Conservation (phyloP, 2,329 filamentous ascomycete species). For the Microdochium trichocladiopsis region DNA sequence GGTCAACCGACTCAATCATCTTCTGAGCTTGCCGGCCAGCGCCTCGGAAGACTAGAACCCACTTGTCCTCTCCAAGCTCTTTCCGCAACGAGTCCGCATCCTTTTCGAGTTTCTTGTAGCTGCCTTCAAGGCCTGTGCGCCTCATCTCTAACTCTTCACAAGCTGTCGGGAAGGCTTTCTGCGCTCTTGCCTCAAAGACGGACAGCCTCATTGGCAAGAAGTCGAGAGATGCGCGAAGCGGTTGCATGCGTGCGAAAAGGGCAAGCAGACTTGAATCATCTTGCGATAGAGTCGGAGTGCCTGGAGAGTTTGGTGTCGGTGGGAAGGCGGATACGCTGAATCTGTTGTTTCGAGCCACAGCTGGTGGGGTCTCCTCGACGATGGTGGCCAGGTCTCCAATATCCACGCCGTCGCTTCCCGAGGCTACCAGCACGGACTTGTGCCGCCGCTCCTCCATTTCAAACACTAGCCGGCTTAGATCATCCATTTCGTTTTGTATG, state of each 20-base stretch:
- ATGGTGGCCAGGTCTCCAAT: constrained; percentile 90
- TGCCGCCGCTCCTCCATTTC: constrained; percentile 97
- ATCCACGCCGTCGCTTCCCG: constrained; percentile 61
- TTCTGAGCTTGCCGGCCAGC: constrained; percentile 88
- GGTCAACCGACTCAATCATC: constrained; percentile 92
- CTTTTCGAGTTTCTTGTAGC: constrained; percentile 79
- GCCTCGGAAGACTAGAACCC: constrained; percentile 92
- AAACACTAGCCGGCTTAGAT: constrained; percentile 74
- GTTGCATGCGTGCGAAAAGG: constrained; percentile 92
- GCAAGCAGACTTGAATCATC: constrained; percentile 86
- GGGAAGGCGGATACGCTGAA: constrained; percentile 63
- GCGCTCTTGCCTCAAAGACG: constrained; percentile 74
- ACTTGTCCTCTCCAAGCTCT: constrained; percentile 90
- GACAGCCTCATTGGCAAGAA: constrained; percentile 93
- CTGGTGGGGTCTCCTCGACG: constrained; percentile 73
- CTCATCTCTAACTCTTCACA: constrained; percentile 82
- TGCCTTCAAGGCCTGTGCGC: constrained; percentile 67
- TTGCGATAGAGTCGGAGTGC: constrained; percentile 50
- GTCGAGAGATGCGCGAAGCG: constrained; percentile 83
- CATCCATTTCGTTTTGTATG: constrained; percentile 80
- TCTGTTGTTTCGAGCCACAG: constrained; percentile 51
- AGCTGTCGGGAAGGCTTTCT: constrained; percentile 76
- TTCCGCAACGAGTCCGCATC: constrained; percentile 85
- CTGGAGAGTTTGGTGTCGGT: constrained; percentile 53
- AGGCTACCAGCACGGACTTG: constrained; percentile 60